Evolutionary conservation across 2,329 filamentous ascomycete genomes (phyloP).

Genomic region (Helicocarpus griseus): DNA sequence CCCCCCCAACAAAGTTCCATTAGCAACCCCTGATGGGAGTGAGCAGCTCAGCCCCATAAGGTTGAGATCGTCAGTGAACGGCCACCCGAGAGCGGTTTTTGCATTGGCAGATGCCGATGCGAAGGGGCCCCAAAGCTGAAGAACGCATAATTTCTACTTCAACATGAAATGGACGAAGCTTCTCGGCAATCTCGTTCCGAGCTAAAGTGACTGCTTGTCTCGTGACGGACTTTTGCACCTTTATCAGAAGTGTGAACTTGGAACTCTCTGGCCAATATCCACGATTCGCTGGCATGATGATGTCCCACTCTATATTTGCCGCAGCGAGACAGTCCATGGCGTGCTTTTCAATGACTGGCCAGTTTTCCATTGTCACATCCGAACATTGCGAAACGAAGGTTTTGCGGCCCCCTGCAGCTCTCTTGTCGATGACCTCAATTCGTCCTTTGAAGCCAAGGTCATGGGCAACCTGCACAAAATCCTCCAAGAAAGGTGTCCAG

Average conservation of each 20-base stretch:
- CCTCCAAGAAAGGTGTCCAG: not conserved
- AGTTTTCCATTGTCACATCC: not conserved
- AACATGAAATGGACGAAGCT: too few relatives aligned
- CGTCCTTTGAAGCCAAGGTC: not conserved
- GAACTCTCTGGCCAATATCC: slow-evolving; percentile 5
- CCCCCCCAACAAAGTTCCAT: too few relatives aligned
- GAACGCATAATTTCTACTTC: too few relatives aligned
- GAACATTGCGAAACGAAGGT: not conserved
- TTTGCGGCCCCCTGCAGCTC: not conserved
- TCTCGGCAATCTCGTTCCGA: too few relatives aligned
- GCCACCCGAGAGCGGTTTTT: not conserved
- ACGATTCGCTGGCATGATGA: not conserved
- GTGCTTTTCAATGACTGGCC: not conserved
- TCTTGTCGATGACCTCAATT: slow-evolving; percentile 1
- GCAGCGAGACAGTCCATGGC: not conserved
- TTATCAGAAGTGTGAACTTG: not conserved
- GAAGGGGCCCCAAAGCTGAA: slow-evolving; percentile 2
- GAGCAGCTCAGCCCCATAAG: slow-evolving; percentile 4
- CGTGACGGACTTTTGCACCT: too few relatives aligned
- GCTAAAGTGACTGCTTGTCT: too few relatives aligned
- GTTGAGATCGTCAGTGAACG: slow-evolving; percentile 1
- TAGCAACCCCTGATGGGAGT: not conserved
- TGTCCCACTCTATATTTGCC: not conserved
- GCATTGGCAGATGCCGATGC: not conserved
- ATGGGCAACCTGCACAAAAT: not conserved